These are phyloP conservation scores for Gastrodia elata DNA, from an alignment of 106 monocot genomes.

Conservation along the genomic window DNA sequence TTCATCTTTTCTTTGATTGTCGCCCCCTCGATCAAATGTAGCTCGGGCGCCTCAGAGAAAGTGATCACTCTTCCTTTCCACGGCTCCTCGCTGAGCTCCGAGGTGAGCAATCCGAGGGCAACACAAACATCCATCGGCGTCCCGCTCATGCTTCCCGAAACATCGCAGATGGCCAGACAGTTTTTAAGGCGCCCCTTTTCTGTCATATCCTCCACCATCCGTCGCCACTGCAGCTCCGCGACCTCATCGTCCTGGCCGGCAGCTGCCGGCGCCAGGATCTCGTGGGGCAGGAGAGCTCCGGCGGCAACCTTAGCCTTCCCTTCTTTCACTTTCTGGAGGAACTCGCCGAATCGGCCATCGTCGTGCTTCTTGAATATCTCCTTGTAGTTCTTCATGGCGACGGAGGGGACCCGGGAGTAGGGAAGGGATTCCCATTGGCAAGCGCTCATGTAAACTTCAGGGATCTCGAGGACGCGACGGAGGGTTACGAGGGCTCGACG, in stretches of 20 bases:
- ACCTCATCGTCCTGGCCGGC: slow-evolving; percentile 27
- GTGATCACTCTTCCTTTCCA: slow-evolving; percentile 70
- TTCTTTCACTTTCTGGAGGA: slow-evolving; percentile 29
- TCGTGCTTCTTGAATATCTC: slow-evolving; percentile 48
- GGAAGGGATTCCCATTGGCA: slow-evolving; percentile 41
- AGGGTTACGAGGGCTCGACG: slow-evolving; percentile 57
- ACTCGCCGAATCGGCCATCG: slow-evolving; percentile 28
- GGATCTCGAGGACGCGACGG: slow-evolving; percentile 40
- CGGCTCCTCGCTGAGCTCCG: slow-evolving; percentile 71
- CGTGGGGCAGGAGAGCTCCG: slow-evolving; percentile 62
- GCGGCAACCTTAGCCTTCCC: slow-evolving; percentile 67
- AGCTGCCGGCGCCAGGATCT: slow-evolving; percentile 24
- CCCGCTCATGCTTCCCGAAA: slow-evolving; percentile 58
- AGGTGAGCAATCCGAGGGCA: slow-evolving; percentile 50
- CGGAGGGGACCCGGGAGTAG: slow-evolving; percentile 69
- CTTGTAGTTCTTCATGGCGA: slow-evolving; percentile 78
- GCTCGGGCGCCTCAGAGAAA: slow-evolving; percentile 26
- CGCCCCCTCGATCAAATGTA: slow-evolving; percentile 38
- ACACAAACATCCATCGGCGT: slow-evolving; percentile 58
- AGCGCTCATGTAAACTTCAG: slow-evolving; percentile 59
- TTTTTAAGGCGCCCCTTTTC: slow-evolving; percentile 40
- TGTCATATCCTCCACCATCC: slow-evolving; percentile 48
- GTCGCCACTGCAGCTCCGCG: slow-evolving; percentile 66
- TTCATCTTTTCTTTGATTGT: slow-evolving; percentile 33
- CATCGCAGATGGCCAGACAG: slow-evolving; percentile 71